These are phyloP conservation scores for Epicoccum nigrum DNA, from an alignment of 2,329 filamentous ascomycete genomes.

Conservation along the genomic window DNA sequence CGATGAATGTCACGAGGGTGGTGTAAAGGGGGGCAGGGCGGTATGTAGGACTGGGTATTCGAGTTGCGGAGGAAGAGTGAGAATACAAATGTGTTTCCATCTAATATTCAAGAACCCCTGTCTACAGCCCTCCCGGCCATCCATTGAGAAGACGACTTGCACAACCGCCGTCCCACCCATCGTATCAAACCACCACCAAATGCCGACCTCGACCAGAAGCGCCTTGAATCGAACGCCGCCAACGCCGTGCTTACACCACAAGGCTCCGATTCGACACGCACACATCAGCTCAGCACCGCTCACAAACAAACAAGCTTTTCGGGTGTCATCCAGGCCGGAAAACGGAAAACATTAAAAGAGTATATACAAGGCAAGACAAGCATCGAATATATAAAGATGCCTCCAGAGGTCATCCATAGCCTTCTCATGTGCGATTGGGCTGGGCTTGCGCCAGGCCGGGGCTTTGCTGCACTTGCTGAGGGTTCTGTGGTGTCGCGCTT, in stretches of 20 bases:
- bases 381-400: slow-evolving; percentile 17
- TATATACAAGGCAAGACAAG: slow-evolving; percentile 38
- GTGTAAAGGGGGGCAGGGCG: too few relatives aligned
- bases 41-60: too few relatives aligned
- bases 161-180: neutral
- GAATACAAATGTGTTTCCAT: too few relatives aligned
- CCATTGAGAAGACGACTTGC: slow-evolving; percentile 7
- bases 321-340: slow-evolving; percentile 1
- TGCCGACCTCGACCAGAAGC: neutral
- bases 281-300: neutral
- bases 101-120: too few relatives aligned
- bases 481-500: slow-evolving; percentile 48
- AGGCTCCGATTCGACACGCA: neutral
- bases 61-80: too few relatives aligned
- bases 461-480: slow-evolving; percentile 43
- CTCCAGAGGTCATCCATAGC: slow-evolving; percentile 24
- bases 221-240: slow-evolving; percentile 12
- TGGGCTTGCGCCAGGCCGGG: slow-evolving; percentile 44
- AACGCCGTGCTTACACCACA: slow-evolving; percentile 14
- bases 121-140: slow-evolving; percentile 12
- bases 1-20: slow-evolving; percentile 45
- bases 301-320: neutral
- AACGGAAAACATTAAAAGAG: slow-evolving; percentile 32
- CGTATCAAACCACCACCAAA: slow-evolving; percentile 4
- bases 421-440: slow-evolving; percentile 19